Evolutionary conservation across 2,329 filamentous ascomycete genomes (phyloP).

Genomic region (Arachnomyces sp.): DNA sequence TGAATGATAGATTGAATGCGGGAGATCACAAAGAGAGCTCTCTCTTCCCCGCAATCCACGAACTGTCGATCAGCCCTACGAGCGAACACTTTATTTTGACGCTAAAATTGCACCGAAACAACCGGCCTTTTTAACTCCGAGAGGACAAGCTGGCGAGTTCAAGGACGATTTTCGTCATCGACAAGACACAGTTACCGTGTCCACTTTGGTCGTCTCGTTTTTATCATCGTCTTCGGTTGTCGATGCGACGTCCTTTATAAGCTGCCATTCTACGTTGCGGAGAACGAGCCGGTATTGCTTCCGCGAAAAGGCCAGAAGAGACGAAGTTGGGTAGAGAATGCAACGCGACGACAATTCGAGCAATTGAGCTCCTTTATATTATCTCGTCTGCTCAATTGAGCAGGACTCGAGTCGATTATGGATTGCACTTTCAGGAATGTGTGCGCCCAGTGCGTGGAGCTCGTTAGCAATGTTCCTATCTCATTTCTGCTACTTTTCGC

Average conservation of each 20-base stretch:
- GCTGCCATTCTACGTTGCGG: too few species aligned
- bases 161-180: not conserved
- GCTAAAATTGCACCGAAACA: too few species aligned
- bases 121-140: too few species aligned
- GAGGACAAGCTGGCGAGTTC: conserved; percentile 5
- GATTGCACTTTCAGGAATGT: conserved; percentile 11
- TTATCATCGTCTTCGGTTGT: too few species aligned
- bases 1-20: too few species aligned
- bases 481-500: conserved; percentile 22
- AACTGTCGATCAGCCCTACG: too few species aligned
- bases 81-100: too few species aligned
- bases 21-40: too few species aligned
- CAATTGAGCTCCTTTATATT: conserved; percentile 1
- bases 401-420: conserved; percentile 5
- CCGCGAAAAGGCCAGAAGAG: too few species aligned
- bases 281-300: too few species aligned
- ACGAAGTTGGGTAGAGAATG: not conserved
- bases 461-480: conserved; percentile 21
- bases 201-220: not conserved
- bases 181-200: not conserved
- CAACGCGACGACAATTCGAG: conserved; percentile 1
- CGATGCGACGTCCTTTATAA: too few species aligned
- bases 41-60: too few species aligned
- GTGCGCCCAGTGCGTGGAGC: conserved; percentile 26
- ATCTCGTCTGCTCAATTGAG: conserved; percentile 11